Evolutionary conservation across 176 grass and related monocot genomes (phyloP), one percentile per base, ranked within the genome.

Genomic region (Cenchrus americanus): DNA sequence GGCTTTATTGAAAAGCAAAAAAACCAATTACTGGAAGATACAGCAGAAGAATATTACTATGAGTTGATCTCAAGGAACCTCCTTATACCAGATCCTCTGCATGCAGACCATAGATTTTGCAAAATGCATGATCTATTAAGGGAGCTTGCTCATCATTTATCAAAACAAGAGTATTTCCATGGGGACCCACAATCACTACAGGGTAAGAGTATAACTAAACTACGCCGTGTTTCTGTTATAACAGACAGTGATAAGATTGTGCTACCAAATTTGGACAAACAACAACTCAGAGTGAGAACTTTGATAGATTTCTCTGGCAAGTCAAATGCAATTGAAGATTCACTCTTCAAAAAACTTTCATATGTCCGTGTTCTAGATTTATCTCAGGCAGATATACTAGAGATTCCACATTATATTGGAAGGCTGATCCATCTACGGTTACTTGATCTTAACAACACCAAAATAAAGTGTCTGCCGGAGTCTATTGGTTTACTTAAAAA

Each of bases 61-160:
- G 27, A 30, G 2, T 30, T 30, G 27, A 30, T 30, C 27, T 30
- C 27, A 30, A 30, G 27, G 62, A 80, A 81, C 23, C 89, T 91
- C 6, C 47, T 91, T 6, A 62, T 84, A 22, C 47, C 65, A 0
- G 30, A 50, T 26, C 69, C 26, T 26, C 0, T 0, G 0, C 1
- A 52, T 71, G 0, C 22, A 10, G 9, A 60, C 42, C 66, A 63
- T 1, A 0, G 0, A n/a, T n/a, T n/a, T n/a, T 64, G 80, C 40
- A 78, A 14, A 14, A 85, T 89, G 74, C 81, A 84, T 73, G 81
- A 88, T 11, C 48, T 84, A 19, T 19, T 84, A 46, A 30, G 27
- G 2, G 1, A 30, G 27, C 27, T 30, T 30, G 27, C 27, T 30
- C 27, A 30, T 1, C 27, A 53, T 55, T 78, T 91, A 69, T 53